Evolutionary conservation across 352 stramenopile species (phyloP).

Genomic region (Pythium coloratum): DNA sequence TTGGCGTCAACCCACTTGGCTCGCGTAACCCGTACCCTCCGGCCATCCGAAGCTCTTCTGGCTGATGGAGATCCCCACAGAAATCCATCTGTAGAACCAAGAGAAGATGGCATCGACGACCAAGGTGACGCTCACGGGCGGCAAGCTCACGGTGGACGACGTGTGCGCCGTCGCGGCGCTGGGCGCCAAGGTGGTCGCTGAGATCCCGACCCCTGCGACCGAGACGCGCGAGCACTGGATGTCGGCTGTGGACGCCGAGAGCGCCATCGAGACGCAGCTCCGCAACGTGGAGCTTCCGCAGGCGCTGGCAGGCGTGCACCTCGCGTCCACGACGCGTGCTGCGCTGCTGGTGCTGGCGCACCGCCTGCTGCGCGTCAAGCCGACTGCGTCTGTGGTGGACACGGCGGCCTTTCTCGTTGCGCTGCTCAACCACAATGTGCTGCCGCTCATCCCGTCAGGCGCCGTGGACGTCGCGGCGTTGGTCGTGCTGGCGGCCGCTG

Average conservation of each 20-base stretch:
- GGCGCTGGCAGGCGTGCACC: neutral
- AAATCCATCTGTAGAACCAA: conserved; percentile 7
- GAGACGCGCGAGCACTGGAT: conserved; percentile 11
- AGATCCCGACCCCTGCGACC: conserved; percentile 21
- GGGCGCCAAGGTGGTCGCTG: conserved; percentile 40
- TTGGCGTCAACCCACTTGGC: conserved; percentile 8
- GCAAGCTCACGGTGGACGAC: conserved; percentile 59
- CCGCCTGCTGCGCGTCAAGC: conserved; percentile 44
- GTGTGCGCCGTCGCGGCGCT: conserved; percentile 62
- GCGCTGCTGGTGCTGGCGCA: conserved; percentile 45
- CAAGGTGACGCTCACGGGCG: conserved; percentile 53
- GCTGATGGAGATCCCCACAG: neutral
- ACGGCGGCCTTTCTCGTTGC: conserved; percentile 46
- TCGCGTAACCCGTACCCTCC: neutral
- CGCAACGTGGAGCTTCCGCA: conserved; percentile 6
- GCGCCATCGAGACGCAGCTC: conserved; percentile 15
- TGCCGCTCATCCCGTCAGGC: conserved; percentile 33
- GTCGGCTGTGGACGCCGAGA: conserved; percentile 9
- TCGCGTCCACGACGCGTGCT: conserved; percentile 29
- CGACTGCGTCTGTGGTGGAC: conserved; percentile 30
- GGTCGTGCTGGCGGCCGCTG: conserved; percentile 29
- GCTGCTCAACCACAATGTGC: conserved; percentile 64
- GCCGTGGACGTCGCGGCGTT: conserved; percentile 29
- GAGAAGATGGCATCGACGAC: conserved; percentile 36
- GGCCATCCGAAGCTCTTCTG: neutral